Base-by-base conservation (phyloP, 805 yeast species). In the Candida lessepsii region DNA sequence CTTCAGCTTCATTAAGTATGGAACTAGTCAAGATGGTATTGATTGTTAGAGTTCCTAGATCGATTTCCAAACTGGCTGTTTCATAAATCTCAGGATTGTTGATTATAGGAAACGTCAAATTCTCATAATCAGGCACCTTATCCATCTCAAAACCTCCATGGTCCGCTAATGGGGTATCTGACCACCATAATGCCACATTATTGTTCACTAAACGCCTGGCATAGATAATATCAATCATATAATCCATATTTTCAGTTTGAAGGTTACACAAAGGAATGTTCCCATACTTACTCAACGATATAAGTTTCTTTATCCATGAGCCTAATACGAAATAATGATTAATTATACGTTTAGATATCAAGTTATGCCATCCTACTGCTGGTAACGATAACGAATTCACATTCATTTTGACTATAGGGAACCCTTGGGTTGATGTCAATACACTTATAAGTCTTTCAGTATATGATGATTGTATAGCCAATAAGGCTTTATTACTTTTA, bases 121-220 rank as follows among this genome's bases (percentile, higher is more conserved):
- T 65, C 39, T 80, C 83, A 43, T 79, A 84, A 42, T 79, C 80
- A 16, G 69, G 65, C 16, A 68, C 48, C 8, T 65, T 67, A 52
- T 85, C 93, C 50, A 73, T 76, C 57, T 88, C 90, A 30, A 66
- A 55, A 1, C 96, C 96, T 21, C 96, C 97, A 53, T 78, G 82
- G 54, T 88, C 96, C 0, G 96, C 91, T 32, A 75, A 61, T 1
- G 91, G 85, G 14, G 72, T 71, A 3, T 81, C 77, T 0, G 96
- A 86, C 98, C 99, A 93, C 98, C 99, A 93, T 21, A 95, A 65
- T 5, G 91, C 83, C 29, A 86, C 76, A 44, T 80, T 78, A 35
- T 78, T 76, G 34, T 78, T 72, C 14, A 68, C 68, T 41, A 93
- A 70, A 37, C 81, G 71, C 52, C 99, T 71, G 0, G 98, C 95